These are phyloP conservation scores for Fistulinella cinereoalba DNA, from an alignment of 1,284 basidiomycete genomes.

Conservation along the genomic window DNA sequence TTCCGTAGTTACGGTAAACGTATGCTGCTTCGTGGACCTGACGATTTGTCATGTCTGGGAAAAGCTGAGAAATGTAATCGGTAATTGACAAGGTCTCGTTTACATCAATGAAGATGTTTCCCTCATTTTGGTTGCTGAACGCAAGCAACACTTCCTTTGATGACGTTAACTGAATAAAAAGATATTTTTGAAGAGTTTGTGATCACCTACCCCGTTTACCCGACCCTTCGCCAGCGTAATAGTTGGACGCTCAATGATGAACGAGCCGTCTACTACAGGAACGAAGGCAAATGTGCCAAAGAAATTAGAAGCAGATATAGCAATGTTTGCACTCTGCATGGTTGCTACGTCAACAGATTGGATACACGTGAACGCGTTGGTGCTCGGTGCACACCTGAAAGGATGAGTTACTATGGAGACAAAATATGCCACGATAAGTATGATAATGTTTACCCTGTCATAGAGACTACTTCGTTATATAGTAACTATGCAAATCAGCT, in stretches of 20 bases:
- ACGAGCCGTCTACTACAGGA: constrained; percentile 36
- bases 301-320: constrained; percentile 19
- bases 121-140: constrained; percentile 19
- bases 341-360: constrained; percentile 16
- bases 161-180: neutral
- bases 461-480: constrained; percentile 15
- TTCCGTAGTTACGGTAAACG: constrained; percentile 16
- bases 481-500: constrained; percentile 13
- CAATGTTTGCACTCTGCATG: constrained; percentile 20
- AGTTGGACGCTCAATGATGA: constrained; percentile 34
- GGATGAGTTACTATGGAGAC: neutral
- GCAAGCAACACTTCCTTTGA: constrained; percentile 11
- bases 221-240: constrained; percentile 23
- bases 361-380: constrained; percentile 30
- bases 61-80: constrained; percentile 23
- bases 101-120: constrained; percentile 12
- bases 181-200: no score
- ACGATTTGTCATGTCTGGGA: constrained; percentile 14
- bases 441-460: constrained; percentile 15
- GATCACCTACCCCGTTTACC: constrained; percentile 10
- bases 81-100: constrained; percentile 10
- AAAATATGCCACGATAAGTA: neutral
- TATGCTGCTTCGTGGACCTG: constrained; percentile 7
- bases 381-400: constrained; percentile 22
- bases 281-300: constrained; percentile 28